These are phyloP conservation scores for Rhamnella rubrinervis DNA, from an alignment of 331 rosid genomes.

Conservation along the genomic window DNA sequence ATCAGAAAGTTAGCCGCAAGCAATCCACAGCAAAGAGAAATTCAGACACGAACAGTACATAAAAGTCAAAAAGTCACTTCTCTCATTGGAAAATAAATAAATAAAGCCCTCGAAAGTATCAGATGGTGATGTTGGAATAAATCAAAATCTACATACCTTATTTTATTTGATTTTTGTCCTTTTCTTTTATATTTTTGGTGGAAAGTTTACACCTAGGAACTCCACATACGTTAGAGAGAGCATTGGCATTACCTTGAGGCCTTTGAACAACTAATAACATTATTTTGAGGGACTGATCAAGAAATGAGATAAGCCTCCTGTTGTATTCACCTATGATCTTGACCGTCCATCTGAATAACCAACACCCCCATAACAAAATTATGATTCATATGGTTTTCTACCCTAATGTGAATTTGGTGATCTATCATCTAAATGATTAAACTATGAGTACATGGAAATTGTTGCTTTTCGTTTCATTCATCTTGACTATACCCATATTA, in stretches of 20 bases:
- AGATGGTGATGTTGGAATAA: slow-evolving; percentile 32
- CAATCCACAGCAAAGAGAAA: slow-evolving; percentile 32
- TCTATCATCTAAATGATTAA: too few relatives aligned
- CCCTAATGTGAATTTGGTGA: too few relatives aligned
- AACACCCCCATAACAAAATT: neutral
- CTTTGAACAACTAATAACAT: slow-evolving; percentile 28
- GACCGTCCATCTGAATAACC: neutral
- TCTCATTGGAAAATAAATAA: slow-evolving; percentile 23
- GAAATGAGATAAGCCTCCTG: neutral
- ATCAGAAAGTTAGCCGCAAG: neutral
- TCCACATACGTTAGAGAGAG: slow-evolving; percentile 17
- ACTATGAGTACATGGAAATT: too few relatives aligned
- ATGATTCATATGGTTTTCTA: too few relatives aligned
- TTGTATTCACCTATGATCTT: slow-evolving; percentile 7
- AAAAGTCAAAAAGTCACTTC: slow-evolving; percentile 51
- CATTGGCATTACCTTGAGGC: slow-evolving; percentile 29
- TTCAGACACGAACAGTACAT: neutral
- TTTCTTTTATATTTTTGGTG: too few relatives aligned
- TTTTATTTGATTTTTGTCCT: too few relatives aligned
- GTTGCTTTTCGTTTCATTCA: too few relatives aligned
- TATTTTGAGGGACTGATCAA: slow-evolving; percentile 17
- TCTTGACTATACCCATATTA: too few relatives aligned
- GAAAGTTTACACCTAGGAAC: too few relatives aligned
- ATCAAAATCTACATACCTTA: slow-evolving; percentile 6
- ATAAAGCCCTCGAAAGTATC: neutral